Conservation (phyloP, 1,284 basidiomycete genomes). For the Sanguinoderma infundibulare region DNA sequence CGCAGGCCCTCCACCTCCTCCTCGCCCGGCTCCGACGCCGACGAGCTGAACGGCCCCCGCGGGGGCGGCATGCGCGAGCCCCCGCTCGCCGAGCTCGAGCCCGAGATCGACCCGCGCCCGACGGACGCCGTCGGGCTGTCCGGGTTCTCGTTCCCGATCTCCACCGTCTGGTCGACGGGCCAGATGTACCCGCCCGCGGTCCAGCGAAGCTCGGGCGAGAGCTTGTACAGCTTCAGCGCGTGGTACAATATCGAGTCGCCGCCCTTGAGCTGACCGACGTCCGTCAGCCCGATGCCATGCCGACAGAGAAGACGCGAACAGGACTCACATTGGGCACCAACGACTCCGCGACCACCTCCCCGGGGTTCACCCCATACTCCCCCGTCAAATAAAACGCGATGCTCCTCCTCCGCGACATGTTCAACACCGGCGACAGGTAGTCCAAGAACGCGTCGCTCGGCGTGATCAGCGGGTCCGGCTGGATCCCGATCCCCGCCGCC, state of each 20-base stretch:
- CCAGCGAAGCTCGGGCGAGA: slow-evolving; percentile 76
- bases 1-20: slow-evolving; percentile 52
- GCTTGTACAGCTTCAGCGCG: slow-evolving; percentile 75
- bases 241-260: slow-evolving; percentile 77
- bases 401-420: slow-evolving; percentile 67
- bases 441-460: slow-evolving; percentile 78
- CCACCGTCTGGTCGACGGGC: slow-evolving; percentile 72
- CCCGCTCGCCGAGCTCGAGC: slow-evolving; percentile 39
- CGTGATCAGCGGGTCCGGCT: slow-evolving; percentile 63
- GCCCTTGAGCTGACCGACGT: slow-evolving; percentile 64
- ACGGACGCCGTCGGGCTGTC: slow-evolving; percentile 39
- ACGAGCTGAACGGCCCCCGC: slow-evolving; percentile 49
- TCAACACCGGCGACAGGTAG: slow-evolving; percentile 68
- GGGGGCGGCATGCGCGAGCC: slow-evolving; percentile 37
- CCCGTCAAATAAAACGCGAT: slow-evolving; percentile 73
- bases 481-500: slow-evolving; percentile 50
- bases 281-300: background rate
- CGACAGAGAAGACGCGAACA: slow-evolving; percentile 1
- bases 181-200: slow-evolving; percentile 81
- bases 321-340: slow-evolving; percentile 68
- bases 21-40: slow-evolving; percentile 35
- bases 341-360: slow-evolving; percentile 69
- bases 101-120: slow-evolving; percentile 36
- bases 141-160: slow-evolving; percentile 55
- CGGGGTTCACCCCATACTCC: slow-evolving; percentile 76